phyloP scores from a whole-genome alignment of 129 eudicot genomes.

The Glebionis coronaria region DNA sequence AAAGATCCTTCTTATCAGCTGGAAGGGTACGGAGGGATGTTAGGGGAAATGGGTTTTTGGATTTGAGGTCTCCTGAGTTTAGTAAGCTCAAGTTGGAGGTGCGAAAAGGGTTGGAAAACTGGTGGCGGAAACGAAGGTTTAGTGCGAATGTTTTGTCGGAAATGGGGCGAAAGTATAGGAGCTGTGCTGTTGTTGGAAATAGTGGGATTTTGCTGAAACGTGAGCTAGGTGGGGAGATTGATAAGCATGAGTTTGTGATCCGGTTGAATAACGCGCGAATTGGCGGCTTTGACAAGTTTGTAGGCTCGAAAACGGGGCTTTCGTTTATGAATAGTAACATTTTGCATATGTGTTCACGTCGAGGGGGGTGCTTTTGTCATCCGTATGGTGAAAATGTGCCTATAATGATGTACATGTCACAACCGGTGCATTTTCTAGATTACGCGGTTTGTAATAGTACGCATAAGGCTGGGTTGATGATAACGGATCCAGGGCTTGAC shows the following conservation, averaged over 20 bases:
- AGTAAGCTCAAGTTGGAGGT: constrained; percentile 38
- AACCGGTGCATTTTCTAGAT: constrained; percentile 84
- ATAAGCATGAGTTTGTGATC: constrained; percentile 71
- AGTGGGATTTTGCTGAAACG: constrained; percentile 78
- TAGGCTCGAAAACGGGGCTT: constrained; percentile 68
- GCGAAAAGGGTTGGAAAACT: constrained; percentile 27
- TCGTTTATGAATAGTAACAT: constrained; percentile 88
- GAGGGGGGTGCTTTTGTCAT: constrained; percentile 80
- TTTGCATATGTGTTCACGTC: constrained; percentile 76
- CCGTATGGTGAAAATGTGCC: constrained; percentile 76
- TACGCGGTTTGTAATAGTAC: constrained; percentile 58
- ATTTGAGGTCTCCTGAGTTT: constrained; percentile 63
- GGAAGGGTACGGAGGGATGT: constrained; percentile 42
- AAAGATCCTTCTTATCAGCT: constrained; percentile 58
- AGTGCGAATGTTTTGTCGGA: constrained; percentile 51
- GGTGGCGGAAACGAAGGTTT: constrained; percentile 56
- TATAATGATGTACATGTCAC: constrained; percentile 76
- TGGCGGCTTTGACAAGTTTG: constrained; percentile 44
- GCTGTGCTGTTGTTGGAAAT: constrained; percentile 93
- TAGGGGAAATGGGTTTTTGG: constrained; percentile 33
- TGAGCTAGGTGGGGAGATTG: constrained; percentile 54
- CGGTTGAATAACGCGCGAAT: constrained; percentile 79
- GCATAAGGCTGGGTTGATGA: constrained; percentile 45
- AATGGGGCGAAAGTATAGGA: constrained; percentile 45
- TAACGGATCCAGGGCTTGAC: constrained; percentile 80